phyloP scores from a whole-genome alignment of 2,329 filamentous ascomycete genomes.

The Sarocladiaceae sp. region DNA sequence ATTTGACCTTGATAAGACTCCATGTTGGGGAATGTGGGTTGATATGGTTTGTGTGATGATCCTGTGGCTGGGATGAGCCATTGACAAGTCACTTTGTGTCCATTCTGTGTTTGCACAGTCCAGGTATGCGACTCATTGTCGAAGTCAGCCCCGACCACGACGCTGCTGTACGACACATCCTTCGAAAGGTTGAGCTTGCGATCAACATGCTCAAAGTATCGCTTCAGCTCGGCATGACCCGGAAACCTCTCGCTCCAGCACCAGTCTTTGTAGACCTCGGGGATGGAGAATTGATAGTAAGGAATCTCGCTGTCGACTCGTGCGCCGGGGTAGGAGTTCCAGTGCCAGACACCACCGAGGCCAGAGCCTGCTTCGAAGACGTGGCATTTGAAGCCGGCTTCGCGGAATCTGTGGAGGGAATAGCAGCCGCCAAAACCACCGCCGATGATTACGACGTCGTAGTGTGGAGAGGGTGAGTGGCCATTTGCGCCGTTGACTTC shows the following conservation, averaged over 20 bases:
- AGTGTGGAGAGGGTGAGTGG: neutral
- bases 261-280: constrained; percentile 33
- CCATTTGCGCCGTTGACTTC: neutral
- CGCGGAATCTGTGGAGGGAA: constrained; percentile 9
- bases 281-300: constrained; percentile 21
- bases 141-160: constrained; percentile 32
- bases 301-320: constrained; percentile 25
- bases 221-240: constrained; percentile 26
- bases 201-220: constrained; percentile 38
- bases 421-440: constrained; percentile 12
- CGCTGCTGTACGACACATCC: constrained; percentile 33
- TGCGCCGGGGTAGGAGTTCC: constrained; percentile 31
- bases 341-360: constrained; percentile 28
- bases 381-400: constrained; percentile 7
- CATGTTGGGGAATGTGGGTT: neutral
- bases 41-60: neutral
- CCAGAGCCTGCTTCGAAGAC: constrained; percentile 9
- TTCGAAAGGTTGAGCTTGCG: constrained; percentile 32
- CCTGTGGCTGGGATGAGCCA: neutral
- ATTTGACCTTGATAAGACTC: neutral
- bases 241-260: constrained; percentile 31
- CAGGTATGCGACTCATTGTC: constrained; percentile 27
- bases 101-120: constrained; percentile 32
- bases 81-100: constrained; percentile 12
- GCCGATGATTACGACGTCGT: constrained; percentile 12